phyloP scores from a whole-genome alignment of 2,329 filamentous ascomycete species.

The Colletotrichum sp. region DNA sequence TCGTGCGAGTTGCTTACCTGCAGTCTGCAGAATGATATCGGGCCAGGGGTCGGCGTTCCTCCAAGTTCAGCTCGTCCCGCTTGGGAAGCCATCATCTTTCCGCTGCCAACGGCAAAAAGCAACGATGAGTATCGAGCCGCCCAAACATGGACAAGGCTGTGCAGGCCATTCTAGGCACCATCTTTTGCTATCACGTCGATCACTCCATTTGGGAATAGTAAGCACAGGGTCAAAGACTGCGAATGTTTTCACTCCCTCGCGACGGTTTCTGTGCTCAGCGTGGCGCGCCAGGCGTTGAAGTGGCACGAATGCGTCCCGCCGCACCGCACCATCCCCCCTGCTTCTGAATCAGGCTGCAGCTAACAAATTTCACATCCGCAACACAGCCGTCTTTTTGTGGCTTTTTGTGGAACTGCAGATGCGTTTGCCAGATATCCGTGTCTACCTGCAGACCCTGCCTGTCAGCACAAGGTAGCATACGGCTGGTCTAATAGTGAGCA shows the following conservation, averaged over 20 bases:
- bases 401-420: background rate
- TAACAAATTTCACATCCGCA: background rate
- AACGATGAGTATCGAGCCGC: background rate
- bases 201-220: background rate
- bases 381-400: background rate
- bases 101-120: background rate
- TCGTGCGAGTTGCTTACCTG: background rate
- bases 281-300: background rate
- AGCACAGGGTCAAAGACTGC: background rate
- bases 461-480: background rate
- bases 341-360: background rate
- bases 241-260: background rate
- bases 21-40: background rate
- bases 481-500: background rate
- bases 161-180: background rate
- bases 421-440: background rate
- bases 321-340: background rate
- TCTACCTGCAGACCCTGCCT: background rate
- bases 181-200: background rate
- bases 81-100: background rate
- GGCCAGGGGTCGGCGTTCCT: background rate
- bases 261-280: background rate
- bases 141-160: background rate
- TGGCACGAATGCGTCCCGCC: background rate
- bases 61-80: background rate